A percentile compares a stretch with the other conserved stretches of the same genome.
phyloP scores from a whole-genome alignment of 768 basidiomycete genomes.

The Heimioporus sp. region DNA sequence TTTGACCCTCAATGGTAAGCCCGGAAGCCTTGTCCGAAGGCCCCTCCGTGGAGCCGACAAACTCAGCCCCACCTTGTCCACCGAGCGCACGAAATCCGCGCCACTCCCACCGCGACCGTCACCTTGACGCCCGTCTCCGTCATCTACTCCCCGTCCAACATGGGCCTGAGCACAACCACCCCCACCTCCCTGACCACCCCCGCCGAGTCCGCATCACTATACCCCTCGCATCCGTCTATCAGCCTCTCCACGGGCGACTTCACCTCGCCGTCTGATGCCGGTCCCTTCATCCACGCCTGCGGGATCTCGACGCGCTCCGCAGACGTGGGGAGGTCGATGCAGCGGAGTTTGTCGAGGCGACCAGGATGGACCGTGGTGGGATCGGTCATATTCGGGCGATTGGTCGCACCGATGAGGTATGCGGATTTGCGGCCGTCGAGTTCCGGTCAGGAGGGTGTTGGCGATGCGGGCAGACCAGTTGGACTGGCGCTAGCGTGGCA shows the following conservation, averaged over 20 bases:
- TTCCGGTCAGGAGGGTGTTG: conserved; percentile 89
- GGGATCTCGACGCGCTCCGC: conserved; percentile 83
- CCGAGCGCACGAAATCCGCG: conserved; percentile 74
- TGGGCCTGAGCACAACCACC: conserved; percentile 72
- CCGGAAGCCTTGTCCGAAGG: conserved; percentile 80
- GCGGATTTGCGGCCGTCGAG: conserved; percentile 87
- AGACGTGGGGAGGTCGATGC: conserved; percentile 80
- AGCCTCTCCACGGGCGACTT: conserved; percentile 40
- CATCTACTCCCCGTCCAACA: conserved; percentile 44
- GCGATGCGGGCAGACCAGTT: conserved; percentile 93
- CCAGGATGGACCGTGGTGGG: conserved; percentile 98
- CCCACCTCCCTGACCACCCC: conserved; percentile 88
- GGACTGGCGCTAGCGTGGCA: conserved; percentile 40
- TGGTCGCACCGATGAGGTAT: conserved; percentile 93
- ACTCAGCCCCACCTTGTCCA: conserved; percentile 83
- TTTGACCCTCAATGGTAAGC: conserved; percentile 56
- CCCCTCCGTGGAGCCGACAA: conserved; percentile 79
- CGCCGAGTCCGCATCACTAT: conserved; percentile 90
- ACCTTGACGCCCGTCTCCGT: not conserved
- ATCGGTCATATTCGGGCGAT: conserved; percentile 96
- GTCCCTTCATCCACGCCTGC: conserved; percentile 72
- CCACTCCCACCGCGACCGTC: conserved; percentile 49
- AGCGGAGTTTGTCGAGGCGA: conserved; percentile 89
- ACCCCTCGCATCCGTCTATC: conserved; percentile 74
- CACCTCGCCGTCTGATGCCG: conserved; percentile 41